Conservation (phyloP, 352 stramenopile genomes). For the Pythium apleroticum region DNA sequence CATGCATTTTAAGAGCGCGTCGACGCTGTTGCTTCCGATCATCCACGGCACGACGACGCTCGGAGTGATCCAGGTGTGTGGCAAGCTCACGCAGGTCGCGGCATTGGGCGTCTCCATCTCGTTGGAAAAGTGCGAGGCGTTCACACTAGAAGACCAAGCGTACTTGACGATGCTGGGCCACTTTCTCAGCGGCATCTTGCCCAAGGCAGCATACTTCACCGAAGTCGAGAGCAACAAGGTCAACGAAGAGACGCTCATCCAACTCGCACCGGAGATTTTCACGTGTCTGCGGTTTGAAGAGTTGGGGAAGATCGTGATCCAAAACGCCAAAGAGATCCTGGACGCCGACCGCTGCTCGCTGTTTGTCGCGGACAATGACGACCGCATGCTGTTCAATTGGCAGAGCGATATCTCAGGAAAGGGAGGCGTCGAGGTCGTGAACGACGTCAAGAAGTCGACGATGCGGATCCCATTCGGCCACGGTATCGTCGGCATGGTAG, state of each 20-base stretch:
- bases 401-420: constrained; percentile 68
- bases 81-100: constrained; percentile 56
- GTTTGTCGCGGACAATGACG: constrained; percentile 59
- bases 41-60: constrained; percentile 37
- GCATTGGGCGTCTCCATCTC: constrained; percentile 63
- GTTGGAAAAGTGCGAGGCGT: constrained; percentile 59
- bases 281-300: constrained; percentile 80
- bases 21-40: constrained; percentile 60
- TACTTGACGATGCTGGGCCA: constrained; percentile 52
- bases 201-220: constrained; percentile 75
- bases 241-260: constrained; percentile 77
- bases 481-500: constrained; percentile 70
- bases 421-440: constrained; percentile 53
- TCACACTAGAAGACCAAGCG: constrained; percentile 56
- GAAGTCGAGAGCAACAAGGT: constrained; percentile 82
- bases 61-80: constrained; percentile 61
- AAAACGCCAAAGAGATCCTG: constrained; percentile 73
- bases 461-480: constrained; percentile 77
- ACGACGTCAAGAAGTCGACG: constrained; percentile 32
- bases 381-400: constrained; percentile 65
- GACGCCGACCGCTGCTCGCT: constrained; percentile 75
- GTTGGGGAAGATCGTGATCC: constrained; percentile 73
- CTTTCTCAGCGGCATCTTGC: constrained; percentile 61
- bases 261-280: constrained; percentile 73
- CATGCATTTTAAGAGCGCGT: constrained; percentile 51